Percentiles rank a stretch among this genome's conserved stretches.
Conservation (phyloP, 352 stramenopile genomes). For the Aphanomyces cochlioides region DNA sequence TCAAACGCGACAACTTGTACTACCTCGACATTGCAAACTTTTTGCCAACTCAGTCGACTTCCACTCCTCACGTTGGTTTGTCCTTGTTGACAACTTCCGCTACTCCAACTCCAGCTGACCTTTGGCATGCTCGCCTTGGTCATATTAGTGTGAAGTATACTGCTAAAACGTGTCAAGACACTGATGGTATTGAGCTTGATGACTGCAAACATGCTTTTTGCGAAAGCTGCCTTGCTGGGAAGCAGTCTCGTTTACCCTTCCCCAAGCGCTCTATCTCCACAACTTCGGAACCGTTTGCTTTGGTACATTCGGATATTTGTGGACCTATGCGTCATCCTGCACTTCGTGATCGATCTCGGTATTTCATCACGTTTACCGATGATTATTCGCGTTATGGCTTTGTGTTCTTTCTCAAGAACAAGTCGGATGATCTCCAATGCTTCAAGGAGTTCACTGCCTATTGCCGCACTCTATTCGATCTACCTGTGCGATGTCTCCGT, state of each 20-base stretch:
- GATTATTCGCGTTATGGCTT: slow-evolving; percentile 4
- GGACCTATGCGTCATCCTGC: neutral
- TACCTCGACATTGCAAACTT: neutral
- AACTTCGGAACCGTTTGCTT: neutral
- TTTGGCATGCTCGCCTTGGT: neutral
- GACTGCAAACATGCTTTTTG: neutral
- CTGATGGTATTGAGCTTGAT: neutral
- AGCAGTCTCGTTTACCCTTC: neutral
- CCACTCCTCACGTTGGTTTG: neutral
- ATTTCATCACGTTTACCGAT: slow-evolving; percentile 11
- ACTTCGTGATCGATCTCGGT: too few species aligned
- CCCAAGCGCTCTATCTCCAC: neutral
- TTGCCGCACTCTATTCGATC: neutral
- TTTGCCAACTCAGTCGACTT: neutral
- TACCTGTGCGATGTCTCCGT: neutral
- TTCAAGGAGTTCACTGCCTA: slow-evolving; percentile 3
- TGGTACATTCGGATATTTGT: neutral
- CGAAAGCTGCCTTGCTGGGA: neutral
- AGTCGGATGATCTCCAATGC: neutral
- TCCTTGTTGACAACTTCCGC: neutral
- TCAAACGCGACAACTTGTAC: neutral
- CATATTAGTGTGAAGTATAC: neutral
- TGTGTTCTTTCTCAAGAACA: slow-evolving; percentile 3
- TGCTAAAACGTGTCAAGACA: neutral
- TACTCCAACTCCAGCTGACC: neutral